These are phyloP conservation scores for Fusarium anthophilum DNA, from an alignment of 2,329 filamentous ascomycete species.

Conservation along the genomic window DNA sequence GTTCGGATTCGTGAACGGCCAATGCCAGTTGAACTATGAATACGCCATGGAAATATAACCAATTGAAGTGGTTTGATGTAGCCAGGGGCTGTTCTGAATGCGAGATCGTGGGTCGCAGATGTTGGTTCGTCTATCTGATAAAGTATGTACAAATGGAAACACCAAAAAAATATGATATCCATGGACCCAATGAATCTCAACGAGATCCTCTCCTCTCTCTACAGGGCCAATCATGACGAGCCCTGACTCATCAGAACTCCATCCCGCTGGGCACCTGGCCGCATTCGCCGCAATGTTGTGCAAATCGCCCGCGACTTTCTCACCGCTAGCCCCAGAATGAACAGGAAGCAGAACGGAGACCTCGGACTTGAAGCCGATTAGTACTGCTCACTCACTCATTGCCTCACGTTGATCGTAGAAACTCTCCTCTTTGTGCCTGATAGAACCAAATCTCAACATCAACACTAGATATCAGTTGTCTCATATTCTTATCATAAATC, in stretches of 20 bases:
- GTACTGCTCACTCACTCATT: background rate
- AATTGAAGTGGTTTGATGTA: slow-evolving; percentile 7
- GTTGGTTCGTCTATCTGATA: slow-evolving; percentile 2
- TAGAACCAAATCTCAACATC: background rate
- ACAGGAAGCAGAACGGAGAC: slow-evolving; percentile 11
- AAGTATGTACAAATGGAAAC: slow-evolving; percentile 20
- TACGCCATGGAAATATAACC: background rate
- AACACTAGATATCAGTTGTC: background rate
- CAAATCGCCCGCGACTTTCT: slow-evolving; percentile 14
- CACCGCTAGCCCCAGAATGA: slow-evolving; percentile 30
- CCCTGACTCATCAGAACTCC: slow-evolving; percentile 25
- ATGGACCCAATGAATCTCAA: slow-evolving; percentile 9
- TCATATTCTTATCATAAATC: background rate
- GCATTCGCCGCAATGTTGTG: slow-evolving; percentile 24
- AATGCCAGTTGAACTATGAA: slow-evolving; percentile 3
- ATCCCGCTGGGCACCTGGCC: slow-evolving; percentile 22
- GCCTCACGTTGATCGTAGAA: background rate
- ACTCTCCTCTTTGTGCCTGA: slow-evolving; percentile 13
- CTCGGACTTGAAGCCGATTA: slow-evolving; percentile 25
- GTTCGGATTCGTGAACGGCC: slow-evolving; percentile 4
- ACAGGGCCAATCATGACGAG: slow-evolving; percentile 23
- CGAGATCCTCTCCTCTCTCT: background rate
- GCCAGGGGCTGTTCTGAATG: background rate
- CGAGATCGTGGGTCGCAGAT: background rate
- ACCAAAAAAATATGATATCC: background rate